Conservation (phyloP, 2,329 filamentous ascomycete species). For the Neonectria faginata region DNA sequence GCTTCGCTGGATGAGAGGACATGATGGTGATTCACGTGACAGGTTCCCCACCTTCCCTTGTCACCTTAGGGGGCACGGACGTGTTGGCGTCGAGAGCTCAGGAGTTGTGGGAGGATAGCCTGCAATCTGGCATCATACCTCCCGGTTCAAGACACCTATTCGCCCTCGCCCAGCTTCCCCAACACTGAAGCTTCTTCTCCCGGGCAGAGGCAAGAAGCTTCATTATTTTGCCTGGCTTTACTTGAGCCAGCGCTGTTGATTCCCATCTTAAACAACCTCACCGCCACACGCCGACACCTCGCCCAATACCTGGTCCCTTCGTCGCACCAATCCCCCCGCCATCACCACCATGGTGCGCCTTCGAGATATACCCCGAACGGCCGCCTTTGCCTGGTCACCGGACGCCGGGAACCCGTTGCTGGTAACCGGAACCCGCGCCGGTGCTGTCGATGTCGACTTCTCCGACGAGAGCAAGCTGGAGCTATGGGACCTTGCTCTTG, state of each 20-base stretch:
- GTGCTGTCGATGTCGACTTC: conserved; percentile 96
- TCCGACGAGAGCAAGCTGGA: conserved; percentile 97
- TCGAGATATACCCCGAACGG: conserved; percentile 95
- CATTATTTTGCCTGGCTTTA: conserved; percentile 36
- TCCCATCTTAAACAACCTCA: conserved; percentile 33
- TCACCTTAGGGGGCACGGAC: conserved; percentile 46
- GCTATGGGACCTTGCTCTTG: conserved; percentile 92
- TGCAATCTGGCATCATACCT: conserved; percentile 62
- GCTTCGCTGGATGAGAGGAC: neutral
- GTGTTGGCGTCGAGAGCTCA: conserved; percentile 46
- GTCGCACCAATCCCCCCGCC: conserved; percentile 46
- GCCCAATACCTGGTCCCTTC: conserved; percentile 39
- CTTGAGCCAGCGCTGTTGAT: conserved; percentile 36
- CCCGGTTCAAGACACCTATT: conserved; percentile 43
- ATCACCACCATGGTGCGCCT: conserved; percentile 85
- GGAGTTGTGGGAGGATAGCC: conserved; percentile 45
- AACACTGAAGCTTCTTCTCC: conserved; percentile 44
- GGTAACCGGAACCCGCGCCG: conserved; percentile 93
- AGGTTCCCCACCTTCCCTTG: conserved; percentile 34
- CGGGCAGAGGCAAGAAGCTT: conserved; percentile 48
- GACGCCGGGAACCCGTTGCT: conserved; percentile 82
- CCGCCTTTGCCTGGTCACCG: conserved; percentile 96
- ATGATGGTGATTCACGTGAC: conserved; percentile 46
- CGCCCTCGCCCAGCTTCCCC: conserved; percentile 42
- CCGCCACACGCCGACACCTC: conserved; percentile 32